Percentiles rank a stretch among this genome's conserved stretches.
phyloP scores from a whole-genome alignment of 2,329 filamentous ascomycete species.

The Juglanconis oblonga region DNA sequence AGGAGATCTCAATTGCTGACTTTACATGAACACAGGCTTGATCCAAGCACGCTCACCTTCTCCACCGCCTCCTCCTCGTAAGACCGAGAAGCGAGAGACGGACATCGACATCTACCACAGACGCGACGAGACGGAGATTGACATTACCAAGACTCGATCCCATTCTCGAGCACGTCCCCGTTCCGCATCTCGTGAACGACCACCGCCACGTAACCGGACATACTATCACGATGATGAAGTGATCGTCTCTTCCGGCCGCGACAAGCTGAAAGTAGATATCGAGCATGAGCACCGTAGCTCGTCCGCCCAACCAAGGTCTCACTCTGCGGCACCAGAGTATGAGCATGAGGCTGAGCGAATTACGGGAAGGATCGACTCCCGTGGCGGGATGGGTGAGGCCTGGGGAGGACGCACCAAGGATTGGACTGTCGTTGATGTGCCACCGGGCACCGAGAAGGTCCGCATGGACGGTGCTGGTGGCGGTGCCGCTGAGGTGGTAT shows the following conservation, averaged over 20 bases:
- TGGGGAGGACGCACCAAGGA: constrained; percentile 70
- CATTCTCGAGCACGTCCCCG: constrained; percentile 39
- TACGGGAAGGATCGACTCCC: constrained; percentile 51
- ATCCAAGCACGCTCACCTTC: constrained; percentile 46
- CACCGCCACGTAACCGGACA: constrained; percentile 40
- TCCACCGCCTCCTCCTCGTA: constrained; percentile 47
- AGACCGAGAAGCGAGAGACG: constrained; percentile 48
- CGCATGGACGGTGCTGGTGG: constrained; percentile 77
- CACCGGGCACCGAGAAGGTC: constrained; percentile 78
- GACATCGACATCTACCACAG: constrained; percentile 61
- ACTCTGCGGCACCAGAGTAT: constrained; percentile 53
- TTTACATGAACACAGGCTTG: constrained; percentile 37
- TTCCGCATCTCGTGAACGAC: constrained; percentile 34
- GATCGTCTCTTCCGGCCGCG: constrained; percentile 56
- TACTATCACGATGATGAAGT: constrained; percentile 62
- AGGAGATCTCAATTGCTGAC: neutral
- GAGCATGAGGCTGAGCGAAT: constrained; percentile 66
- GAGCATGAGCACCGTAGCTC: constrained; percentile 30
- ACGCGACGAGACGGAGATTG: constrained; percentile 54
- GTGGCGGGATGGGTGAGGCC: constrained; percentile 70
- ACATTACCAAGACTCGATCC: constrained; percentile 44
- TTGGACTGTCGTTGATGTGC: constrained; percentile 82
- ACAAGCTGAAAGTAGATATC: constrained; percentile 44
- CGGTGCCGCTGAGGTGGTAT: constrained; percentile 72
- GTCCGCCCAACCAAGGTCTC: constrained; percentile 46